Evolutionary conservation across 2,329 filamentous ascomycete genomes (phyloP), one percentile per base, ranked within the genome.

Genomic region (Epichloe elymi): DNA sequence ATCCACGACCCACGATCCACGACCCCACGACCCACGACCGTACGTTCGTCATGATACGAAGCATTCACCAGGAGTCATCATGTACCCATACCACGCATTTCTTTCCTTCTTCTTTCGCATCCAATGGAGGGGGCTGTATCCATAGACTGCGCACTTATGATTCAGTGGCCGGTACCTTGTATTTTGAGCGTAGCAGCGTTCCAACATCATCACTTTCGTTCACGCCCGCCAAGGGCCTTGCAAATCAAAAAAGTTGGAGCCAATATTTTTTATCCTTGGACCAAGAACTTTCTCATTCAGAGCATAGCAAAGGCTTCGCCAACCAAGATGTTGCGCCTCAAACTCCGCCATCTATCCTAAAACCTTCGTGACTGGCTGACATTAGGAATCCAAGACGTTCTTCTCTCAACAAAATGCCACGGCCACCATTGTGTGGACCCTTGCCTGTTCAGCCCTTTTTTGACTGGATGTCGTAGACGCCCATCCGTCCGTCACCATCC

Each of bases 401-500:
- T 26, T 26, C 20, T 26, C 26, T 30, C 8, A 10, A 30, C 1
- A 42, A 42, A 36, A 2, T 7, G 26, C 7, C 30, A 14, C 17
- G 15, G 11, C n/a, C 38, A 36, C 23, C 19, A 20, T 19, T 6
- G 14, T 14, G 5, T 36, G 26, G 3, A 17, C 30, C 19, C 15
- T 38, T 38, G 19, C 14, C 19, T 38, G 15, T 4, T 19, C 41
- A n/a, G 19, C 30, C 26, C 19, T 46, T 54, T 30, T 44, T 67
- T 19, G 51, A 63, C 26, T 60, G 53, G 2, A 71, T 58, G 47
- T 68, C 63, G 55, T 67, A 71, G 4, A 70, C 59, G 3, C 64
- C 61, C 30, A 67, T 58, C 15, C 58, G 62, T 1, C 68, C 69
- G 1, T 65, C 60, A 2, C 49, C 38, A 48, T 67, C 65, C 0